These are phyloP conservation scores for Bipolaris victoriae DNA, from an alignment of 2,329 filamentous ascomycete species.

Conservation along the genomic window DNA sequence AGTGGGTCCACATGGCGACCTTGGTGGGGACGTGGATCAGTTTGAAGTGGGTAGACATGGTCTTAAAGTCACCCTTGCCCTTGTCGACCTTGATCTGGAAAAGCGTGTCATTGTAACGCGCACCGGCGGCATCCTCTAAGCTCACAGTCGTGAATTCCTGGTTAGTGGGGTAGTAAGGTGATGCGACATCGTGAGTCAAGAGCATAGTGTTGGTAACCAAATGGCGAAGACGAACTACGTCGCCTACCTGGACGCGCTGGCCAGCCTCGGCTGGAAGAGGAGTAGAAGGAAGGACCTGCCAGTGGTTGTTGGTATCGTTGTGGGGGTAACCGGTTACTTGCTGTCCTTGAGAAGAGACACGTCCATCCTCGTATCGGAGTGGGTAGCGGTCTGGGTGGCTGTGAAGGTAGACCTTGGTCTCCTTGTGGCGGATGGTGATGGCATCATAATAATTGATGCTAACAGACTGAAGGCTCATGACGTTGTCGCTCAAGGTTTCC, in stretches of 20 bases:
- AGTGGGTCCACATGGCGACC: slow-evolving; percentile 99
- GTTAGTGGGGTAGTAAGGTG: slow-evolving; percentile 94
- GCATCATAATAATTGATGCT: slow-evolving; percentile 88
- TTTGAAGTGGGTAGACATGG: slow-evolving; percentile 91
- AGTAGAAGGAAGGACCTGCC: slow-evolving; percentile 82
- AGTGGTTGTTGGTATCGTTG: slow-evolving; percentile 99
- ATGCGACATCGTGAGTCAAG: slow-evolving; percentile 94
- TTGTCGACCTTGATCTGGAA: slow-evolving; percentile 96
- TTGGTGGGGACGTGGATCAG: slow-evolving; percentile 92
- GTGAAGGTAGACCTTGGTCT: slow-evolving; percentile 95
- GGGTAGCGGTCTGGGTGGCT: slow-evolving; percentile 90
- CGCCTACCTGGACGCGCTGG: slow-evolving; percentile 77
- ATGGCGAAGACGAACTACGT: slow-evolving; percentile 85
- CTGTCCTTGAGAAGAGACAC: slow-evolving; percentile 94
- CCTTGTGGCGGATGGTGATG: slow-evolving; percentile 91
- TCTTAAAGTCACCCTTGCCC: slow-evolving; percentile 81
- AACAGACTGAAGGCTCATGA: slow-evolving; percentile 85
- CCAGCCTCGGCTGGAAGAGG: slow-evolving; percentile 59
- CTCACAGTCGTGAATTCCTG: slow-evolving; percentile 93
- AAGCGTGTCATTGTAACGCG: slow-evolving; percentile 83
- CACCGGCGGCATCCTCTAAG: slow-evolving; percentile 72
- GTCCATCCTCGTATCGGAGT: slow-evolving; percentile 93
- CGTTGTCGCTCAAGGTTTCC: slow-evolving; percentile 92
- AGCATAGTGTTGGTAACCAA: slow-evolving; percentile 84
- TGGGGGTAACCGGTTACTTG: slow-evolving; percentile 98